phyloP scores from a whole-genome alignment of 768 basidiomycete genomes.

The Suillus americanus region DNA sequence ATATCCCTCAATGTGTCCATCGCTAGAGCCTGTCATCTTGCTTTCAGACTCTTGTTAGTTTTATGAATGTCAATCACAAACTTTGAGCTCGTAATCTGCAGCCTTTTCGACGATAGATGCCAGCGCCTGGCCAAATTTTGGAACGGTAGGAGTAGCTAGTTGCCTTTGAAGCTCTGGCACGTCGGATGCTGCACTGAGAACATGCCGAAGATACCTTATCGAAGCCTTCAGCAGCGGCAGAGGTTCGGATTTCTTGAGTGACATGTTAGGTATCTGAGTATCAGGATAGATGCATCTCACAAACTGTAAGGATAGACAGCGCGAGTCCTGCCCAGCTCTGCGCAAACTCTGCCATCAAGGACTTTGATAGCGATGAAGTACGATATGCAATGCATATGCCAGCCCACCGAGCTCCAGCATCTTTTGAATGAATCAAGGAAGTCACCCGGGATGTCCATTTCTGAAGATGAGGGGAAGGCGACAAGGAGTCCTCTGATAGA shows the following conservation, averaged over 20 bases:
- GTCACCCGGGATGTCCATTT: conserved; percentile 79
- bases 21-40: conserved; percentile 40
- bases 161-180: conserved; percentile 84
- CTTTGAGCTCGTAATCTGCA: conserved; percentile 53
- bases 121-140: conserved; percentile 66
- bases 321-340: conserved; percentile 69
- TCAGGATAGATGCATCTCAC: conserved; percentile 35
- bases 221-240: conserved; percentile 57
- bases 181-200: conserved; percentile 60
- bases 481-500: conserved; percentile 53
- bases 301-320: conserved; percentile 68
- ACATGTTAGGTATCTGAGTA: conserved; percentile 23
- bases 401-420: conserved; percentile 76
- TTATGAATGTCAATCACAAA: conserved; percentile 22
- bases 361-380: conserved; percentile 57
- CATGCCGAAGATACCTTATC: conserved; percentile 58
- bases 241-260: conserved; percentile 65
- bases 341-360: conserved; percentile 65
- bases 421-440: conserved; percentile 75
- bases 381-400: conserved; percentile 74
- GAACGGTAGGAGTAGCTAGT: conserved; percentile 65
- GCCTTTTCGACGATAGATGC: conserved; percentile 55
- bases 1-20: conserved; percentile 53
- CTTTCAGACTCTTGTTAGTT: neutral
- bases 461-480: conserved; percentile 61